These are phyloP conservation scores for Botrytis galanthina DNA, from an alignment of 2,329 filamentous ascomycete species.

Conservation along the genomic window DNA sequence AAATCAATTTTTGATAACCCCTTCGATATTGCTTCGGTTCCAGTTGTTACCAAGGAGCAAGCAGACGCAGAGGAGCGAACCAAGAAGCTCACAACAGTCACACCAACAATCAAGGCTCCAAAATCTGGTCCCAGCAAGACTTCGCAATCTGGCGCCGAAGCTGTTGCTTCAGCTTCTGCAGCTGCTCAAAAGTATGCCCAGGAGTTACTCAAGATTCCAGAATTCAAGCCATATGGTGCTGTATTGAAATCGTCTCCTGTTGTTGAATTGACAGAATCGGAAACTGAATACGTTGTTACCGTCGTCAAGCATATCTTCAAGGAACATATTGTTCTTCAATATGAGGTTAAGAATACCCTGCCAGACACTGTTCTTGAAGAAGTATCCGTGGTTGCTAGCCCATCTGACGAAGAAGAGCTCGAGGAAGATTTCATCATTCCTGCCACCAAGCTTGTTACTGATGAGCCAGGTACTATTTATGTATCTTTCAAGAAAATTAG, in stretches of 20 bases:
- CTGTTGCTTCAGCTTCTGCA: conserved; percentile 71
- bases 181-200: conserved; percentile 85
- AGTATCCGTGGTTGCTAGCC: conserved; percentile 77
- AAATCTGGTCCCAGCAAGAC: conserved; percentile 75
- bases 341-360: conserved; percentile 96
- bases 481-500: conserved; percentile 86
- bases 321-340: conserved; percentile 92
- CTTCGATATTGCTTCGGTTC: conserved; percentile 89
- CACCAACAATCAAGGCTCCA: conserved; percentile 90
- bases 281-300: conserved; percentile 94
- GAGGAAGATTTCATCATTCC: conserved; percentile 95
- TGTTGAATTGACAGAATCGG: conserved; percentile 90
- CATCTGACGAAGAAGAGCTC: conserved; percentile 75
- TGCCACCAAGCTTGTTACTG: conserved; percentile 74
- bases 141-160: conserved; percentile 66
- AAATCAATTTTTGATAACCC: conserved; percentile 79
- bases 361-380: conserved; percentile 88
- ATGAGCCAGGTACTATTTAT: conserved; percentile 90
- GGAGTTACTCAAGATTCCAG: conserved; percentile 83
- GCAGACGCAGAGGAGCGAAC: conserved; percentile 93
- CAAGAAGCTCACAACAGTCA: conserved; percentile 92
- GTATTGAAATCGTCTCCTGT: conserved; percentile 87
- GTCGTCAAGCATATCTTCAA: conserved; percentile 98
- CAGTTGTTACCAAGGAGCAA: conserved; percentile 92
- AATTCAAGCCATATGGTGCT: conserved; percentile 83